Conservation (phyloP, 495 filamentous ascomycete genomes). For the Achaetomiella virescens region DNA sequence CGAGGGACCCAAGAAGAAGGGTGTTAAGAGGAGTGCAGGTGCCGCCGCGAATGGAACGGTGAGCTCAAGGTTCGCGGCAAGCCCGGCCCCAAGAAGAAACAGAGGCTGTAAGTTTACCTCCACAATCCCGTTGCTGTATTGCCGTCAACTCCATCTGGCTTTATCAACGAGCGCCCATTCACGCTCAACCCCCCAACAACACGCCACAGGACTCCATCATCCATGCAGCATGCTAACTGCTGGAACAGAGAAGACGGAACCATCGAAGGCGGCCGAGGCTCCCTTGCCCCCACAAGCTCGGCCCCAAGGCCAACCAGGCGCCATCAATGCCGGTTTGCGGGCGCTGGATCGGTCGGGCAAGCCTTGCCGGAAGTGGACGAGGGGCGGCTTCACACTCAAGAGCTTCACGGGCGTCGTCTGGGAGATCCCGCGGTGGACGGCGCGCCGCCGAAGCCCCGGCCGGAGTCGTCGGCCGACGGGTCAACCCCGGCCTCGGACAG, state of each 20-base stretch:
- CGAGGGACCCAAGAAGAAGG: slow-evolving; percentile 57
- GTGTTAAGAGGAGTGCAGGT: slow-evolving; percentile 39
- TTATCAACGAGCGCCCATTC: background rate
- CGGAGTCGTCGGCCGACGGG: slow-evolving; percentile 29
- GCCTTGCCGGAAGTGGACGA: slow-evolving; percentile 87
- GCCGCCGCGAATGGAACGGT: slow-evolving; percentile 46
- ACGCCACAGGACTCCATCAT: background rate
- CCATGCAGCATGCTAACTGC: slow-evolving; percentile 5
- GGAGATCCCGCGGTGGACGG: slow-evolving; percentile 78
- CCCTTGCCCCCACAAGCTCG: slow-evolving; percentile 63
- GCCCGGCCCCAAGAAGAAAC: slow-evolving; percentile 93
- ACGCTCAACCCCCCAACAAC: background rate
- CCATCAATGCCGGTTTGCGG: slow-evolving; percentile 92
- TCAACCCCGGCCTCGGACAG: slow-evolving; percentile 47
- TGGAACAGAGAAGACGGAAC: slow-evolving; percentile 54
- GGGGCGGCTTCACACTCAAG: slow-evolving; percentile 74
- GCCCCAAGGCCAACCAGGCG: slow-evolving; percentile 94
- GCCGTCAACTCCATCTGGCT: no score
- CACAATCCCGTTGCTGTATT: slow-evolving; percentile 1
- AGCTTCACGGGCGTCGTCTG: slow-evolving; percentile 88
- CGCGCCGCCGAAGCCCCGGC: slow-evolving; percentile 52
- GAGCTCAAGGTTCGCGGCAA: slow-evolving; percentile 64
- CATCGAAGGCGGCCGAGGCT: slow-evolving; percentile 44
- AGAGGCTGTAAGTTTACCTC: slow-evolving; percentile 67
- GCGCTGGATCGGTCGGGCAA: slow-evolving; percentile 86